Conservation (phyloP, 2,329 filamentous ascomycete genomes). For the Xylariaceae sp. region DNA sequence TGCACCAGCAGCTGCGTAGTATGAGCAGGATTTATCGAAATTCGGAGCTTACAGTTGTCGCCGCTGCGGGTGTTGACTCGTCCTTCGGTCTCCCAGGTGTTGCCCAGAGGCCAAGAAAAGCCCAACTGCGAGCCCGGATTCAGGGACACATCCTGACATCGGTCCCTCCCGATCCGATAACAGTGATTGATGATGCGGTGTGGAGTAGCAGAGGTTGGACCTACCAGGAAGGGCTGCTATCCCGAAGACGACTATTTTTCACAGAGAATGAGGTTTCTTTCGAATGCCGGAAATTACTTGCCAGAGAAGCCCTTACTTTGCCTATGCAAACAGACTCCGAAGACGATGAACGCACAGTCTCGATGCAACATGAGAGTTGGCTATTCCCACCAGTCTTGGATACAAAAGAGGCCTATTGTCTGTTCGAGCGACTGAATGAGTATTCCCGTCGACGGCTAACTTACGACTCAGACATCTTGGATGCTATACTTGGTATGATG, state of each 20-base stretch:
- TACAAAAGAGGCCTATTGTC: neutral
- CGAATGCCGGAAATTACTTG: neutral
- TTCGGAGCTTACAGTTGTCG: neutral
- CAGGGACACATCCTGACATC: neutral
- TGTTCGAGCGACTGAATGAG: neutral
- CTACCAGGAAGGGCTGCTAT: neutral
- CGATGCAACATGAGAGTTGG: neutral
- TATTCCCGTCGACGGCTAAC: neutral
- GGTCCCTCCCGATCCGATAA: neutral
- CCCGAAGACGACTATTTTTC: neutral
- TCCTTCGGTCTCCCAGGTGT: neutral
- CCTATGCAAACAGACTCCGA: neutral
- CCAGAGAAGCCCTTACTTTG: neutral
- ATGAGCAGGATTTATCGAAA: neutral
- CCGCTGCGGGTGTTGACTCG: neutral
- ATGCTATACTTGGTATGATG: no score
- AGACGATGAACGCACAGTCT: neutral
- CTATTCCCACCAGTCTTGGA: neutral
- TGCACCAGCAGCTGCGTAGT: neutral
- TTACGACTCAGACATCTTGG: neutral
- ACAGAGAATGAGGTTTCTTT: neutral
- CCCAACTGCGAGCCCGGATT: neutral
- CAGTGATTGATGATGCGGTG: neutral
- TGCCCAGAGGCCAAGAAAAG: neutral
- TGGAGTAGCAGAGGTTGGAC: neutral